phyloP scores from a whole-genome alignment of 2,329 filamentous ascomycete genomes.

The Aspergillus novofumigatus region DNA sequence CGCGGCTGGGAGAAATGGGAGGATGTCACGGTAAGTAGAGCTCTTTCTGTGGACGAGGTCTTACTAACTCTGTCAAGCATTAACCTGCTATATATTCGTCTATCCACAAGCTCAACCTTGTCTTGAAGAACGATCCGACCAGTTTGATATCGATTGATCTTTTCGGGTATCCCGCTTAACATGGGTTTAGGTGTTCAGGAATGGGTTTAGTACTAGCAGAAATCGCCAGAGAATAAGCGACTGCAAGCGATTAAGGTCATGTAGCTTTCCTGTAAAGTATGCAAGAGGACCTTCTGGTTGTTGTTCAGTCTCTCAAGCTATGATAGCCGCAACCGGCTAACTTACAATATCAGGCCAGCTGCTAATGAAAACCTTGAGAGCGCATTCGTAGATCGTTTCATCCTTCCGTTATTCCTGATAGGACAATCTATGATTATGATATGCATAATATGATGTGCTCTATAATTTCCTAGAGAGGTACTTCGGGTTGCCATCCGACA shows the following conservation, averaged over 20 bases:
- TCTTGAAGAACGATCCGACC: not conserved
- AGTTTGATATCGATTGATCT: not conserved
- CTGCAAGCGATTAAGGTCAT: not conserved
- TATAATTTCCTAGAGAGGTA: not conserved
- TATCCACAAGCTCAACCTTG: not conserved
- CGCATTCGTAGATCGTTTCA: not conserved
- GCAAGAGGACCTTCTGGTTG: not conserved
- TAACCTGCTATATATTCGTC: conserved; percentile 4
- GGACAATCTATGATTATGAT: not conserved
- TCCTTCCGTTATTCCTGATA: not conserved
- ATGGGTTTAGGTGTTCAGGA: not conserved
- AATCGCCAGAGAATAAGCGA: not conserved
- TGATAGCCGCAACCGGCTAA: not conserved
- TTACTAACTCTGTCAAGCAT: conserved; percentile 17
- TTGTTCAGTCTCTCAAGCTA: not conserved
- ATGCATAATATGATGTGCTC: not conserved
- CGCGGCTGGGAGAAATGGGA: conserved; percentile 77
- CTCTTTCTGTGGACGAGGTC: not conserved
- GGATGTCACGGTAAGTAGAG: conserved; percentile 40
- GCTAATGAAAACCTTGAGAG: not conserved
- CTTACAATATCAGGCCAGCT: not conserved
- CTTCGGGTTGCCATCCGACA: not conserved
- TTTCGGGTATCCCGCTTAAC: not conserved
- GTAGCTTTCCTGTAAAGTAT: not conserved
- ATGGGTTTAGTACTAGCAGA: not conserved